Evolutionary conservation across 164 flowering plant genomes (phyloP).

Genomic region (Nelumbo lutea): DNA sequence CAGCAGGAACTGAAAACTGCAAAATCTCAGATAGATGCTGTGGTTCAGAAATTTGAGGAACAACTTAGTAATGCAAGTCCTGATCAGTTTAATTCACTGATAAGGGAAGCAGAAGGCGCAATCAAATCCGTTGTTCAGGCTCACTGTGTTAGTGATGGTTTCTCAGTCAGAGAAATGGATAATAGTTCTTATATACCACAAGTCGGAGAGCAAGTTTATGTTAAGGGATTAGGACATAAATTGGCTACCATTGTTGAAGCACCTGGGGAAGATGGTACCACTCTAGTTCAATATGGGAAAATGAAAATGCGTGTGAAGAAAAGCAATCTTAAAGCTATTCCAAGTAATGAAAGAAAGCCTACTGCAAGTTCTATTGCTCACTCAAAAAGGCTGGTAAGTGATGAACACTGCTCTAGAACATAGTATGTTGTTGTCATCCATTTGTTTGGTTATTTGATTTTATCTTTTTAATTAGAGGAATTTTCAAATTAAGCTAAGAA

Average conservation of each 20-base stretch:
- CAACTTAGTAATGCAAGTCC: conserved; percentile 36
- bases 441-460: neutral
- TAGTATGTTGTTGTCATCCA: neutral
- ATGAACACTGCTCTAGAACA: neutral
- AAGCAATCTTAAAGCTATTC: conserved; percentile 38
- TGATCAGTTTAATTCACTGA: conserved; percentile 44
- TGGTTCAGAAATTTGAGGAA: conserved; percentile 53
- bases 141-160: conserved; percentile 26
- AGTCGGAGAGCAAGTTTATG: conserved; percentile 65
- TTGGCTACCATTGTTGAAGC: conserved; percentile 72
- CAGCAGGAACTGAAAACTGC: conserved; percentile 45
- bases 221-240: conserved; percentile 62
- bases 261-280: conserved; percentile 53
- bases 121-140: conserved; percentile 61
- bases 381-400: conserved; percentile 44
- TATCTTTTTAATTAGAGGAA: neutral
- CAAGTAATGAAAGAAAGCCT: conserved; percentile 21
- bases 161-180: conserved; percentile 16
- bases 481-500: too few species aligned
- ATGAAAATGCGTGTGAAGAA: conserved; percentile 55
- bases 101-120: conserved; percentile 57
- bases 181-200: conserved; percentile 41
- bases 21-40: conserved; percentile 48
- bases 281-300: conserved; percentile 73
- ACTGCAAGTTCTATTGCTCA: conserved; percentile 17